Percentiles rank a stretch among this genome's conserved stretches.
phyloP scores from a whole-genome alignment of 2,329 filamentous ascomycete species.

The Neonectria sp. region DNA sequence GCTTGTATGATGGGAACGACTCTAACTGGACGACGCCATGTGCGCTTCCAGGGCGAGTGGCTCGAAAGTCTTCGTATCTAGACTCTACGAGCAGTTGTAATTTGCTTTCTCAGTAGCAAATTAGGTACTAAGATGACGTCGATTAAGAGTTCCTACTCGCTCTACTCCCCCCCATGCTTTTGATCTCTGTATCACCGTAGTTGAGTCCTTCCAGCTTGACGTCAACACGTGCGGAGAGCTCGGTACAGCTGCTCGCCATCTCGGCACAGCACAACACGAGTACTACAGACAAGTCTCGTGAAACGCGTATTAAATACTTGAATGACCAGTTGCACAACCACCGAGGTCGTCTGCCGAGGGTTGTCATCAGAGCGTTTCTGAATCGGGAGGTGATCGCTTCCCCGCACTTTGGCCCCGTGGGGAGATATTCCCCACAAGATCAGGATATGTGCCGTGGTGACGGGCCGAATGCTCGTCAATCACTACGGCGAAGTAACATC shows the following conservation, averaged over 20 bases:
- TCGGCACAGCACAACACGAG: not conserved
- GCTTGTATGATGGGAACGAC: no score
- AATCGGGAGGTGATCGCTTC: not conserved
- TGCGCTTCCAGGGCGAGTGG: no score
- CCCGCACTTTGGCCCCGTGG: constrained; percentile 5
- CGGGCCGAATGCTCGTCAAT: not conserved
- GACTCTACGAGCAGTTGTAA: no score
- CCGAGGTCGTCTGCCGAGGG: not conserved
- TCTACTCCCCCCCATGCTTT: no score
- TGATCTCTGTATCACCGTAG: no score
- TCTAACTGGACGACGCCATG: no score
- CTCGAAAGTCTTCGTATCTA: no score
- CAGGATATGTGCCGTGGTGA: not conserved
- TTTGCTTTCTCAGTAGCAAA: no score
- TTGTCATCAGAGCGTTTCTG: not conserved
- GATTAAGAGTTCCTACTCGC: no score
- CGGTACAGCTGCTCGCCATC: not conserved
- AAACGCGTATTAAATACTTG: not conserved
- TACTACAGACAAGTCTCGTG: not conserved
- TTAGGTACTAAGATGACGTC: no score
- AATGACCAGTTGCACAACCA: not conserved
- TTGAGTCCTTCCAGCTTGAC: no score
- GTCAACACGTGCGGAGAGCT: not conserved
- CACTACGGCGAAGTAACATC: not conserved
- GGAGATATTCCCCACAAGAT: not conserved